Evolutionary conservation across 805 yeast species (phyloP).

Genomic region (Middelhovenomyces tepae): DNA sequence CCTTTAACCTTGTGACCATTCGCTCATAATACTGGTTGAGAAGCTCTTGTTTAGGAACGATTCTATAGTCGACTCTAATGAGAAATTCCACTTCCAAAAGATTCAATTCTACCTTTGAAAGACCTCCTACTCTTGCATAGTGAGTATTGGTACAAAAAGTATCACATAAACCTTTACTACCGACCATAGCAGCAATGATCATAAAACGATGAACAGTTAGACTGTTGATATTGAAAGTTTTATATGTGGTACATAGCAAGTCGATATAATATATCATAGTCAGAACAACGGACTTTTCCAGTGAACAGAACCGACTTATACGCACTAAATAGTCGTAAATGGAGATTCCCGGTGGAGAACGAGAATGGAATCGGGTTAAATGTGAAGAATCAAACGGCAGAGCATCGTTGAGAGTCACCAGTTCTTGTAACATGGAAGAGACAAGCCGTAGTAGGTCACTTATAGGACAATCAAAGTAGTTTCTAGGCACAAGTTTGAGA

Average conservation of each 20-base stretch:
- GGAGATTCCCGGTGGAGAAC: conserved; percentile 85
- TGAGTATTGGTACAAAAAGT: conserved; percentile 89
- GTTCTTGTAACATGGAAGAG: conserved; percentile 69
- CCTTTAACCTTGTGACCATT: conserved; percentile 23
- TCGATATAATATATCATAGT: conserved; percentile 88
- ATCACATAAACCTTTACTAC: conserved; percentile 86
- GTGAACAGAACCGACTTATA: conserved; percentile 70
- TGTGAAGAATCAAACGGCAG: conserved; percentile 29
- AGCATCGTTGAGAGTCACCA: conserved; percentile 66
- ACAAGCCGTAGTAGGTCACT: conserved; percentile 64
- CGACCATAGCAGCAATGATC: conserved; percentile 83
- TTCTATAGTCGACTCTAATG: conserved; percentile 67
- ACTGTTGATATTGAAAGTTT: conserved; percentile 75
- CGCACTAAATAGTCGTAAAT: conserved; percentile 68
- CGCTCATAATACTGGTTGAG: conserved; percentile 28
- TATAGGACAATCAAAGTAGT: conserved; percentile 58
- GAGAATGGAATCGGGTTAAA: conserved; percentile 85
- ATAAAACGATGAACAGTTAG: conserved; percentile 89
- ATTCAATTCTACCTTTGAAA: conserved; percentile 72
- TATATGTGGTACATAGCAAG: conserved; percentile 65
- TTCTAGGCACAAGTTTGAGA: conserved; percentile 33
- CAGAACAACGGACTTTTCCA: conserved; percentile 75
- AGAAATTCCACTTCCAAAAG: conserved; percentile 83
- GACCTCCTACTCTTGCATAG: conserved; percentile 95
- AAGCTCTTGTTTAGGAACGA: conserved; percentile 41